Evolutionary conservation across 306 rosid species (phyloP).

Genomic region (Citrullus mucosospermus): DNA sequence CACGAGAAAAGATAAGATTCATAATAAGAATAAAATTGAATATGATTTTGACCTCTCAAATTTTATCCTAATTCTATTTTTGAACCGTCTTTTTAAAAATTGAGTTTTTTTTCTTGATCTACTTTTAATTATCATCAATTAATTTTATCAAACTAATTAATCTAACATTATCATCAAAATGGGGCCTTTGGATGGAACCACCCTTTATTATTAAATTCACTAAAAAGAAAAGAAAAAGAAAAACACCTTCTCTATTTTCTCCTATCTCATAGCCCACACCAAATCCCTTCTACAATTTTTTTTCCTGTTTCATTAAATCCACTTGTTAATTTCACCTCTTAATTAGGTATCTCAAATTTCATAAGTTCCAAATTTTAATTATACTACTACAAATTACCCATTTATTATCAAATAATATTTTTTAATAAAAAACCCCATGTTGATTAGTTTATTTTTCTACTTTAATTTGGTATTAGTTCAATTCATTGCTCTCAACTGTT

Average conservation of each 20-base stretch:
- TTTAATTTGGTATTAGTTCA: neutral
- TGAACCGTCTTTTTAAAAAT: neutral
- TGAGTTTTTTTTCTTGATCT: neutral
- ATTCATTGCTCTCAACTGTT: neutral
- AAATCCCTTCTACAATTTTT: neutral
- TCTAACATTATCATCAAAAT: neutral
- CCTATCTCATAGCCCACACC: neutral
- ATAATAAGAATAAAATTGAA: neutral
- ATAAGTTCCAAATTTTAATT: neutral
- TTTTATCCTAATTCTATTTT: neutral
- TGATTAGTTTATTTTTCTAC: neutral
- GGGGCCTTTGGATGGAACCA: neutral
- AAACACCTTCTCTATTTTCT: neutral
- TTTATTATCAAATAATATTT: neutral
- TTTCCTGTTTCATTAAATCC: neutral
- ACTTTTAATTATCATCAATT: neutral
- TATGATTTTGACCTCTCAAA: neutral
- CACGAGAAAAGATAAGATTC: neutral
- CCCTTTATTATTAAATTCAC: neutral
- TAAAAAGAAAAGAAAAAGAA: neutral
- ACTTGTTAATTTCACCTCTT: too few relatives aligned
- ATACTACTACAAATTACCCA: neutral
- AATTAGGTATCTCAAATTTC: neutral
- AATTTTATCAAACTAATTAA: neutral
- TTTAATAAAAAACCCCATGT: neutral